Percentiles rank a stretch among this genome's conserved stretches.
Conservation (phyloP, 2,329 filamentous ascomycete genomes). For the Lecanicillium sp. region DNA sequence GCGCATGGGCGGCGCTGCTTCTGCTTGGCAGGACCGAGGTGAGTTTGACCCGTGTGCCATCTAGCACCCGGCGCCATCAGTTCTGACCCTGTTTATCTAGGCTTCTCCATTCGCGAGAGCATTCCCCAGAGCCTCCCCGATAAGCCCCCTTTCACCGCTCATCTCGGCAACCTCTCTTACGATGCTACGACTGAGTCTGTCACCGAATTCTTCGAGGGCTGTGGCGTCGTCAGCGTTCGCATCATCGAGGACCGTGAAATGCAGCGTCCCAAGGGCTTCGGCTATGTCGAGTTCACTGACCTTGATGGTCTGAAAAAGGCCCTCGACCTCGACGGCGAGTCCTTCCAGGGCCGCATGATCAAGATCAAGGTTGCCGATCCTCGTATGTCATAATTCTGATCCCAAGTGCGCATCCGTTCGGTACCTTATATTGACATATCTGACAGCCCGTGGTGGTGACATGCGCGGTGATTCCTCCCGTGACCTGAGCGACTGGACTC, state of each 20-base stretch:
- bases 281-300: conserved; percentile 88
- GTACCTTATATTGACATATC: too few species aligned
- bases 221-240: conserved; percentile 81
- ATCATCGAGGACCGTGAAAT: conserved; percentile 96
- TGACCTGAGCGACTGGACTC: conserved; percentile 84
- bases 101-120: conserved; percentile 61
- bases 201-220: conserved; percentile 75
- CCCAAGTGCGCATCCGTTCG: too few species aligned
- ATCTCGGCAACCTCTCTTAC: conserved; percentile 94
- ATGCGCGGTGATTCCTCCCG: conserved; percentile 55
- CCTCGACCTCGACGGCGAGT: conserved; percentile 70
- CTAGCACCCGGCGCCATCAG: neutral
- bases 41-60: conserved; percentile 13
- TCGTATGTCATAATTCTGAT: conserved; percentile 62
- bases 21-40: conserved; percentile 38
- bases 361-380: conserved; percentile 95
- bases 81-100: conserved; percentile 25
- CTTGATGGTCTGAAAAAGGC: conserved; percentile 89
- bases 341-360: conserved; percentile 83
- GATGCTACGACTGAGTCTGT: conserved; percentile 82
- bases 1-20: conserved; percentile 24
- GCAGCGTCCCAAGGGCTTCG: conserved; percentile 92
- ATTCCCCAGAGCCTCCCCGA: conserved; percentile 69
- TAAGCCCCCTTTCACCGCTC: conserved; percentile 90
- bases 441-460: conserved; percentile 73